Evolutionary conservation across 345 rosid genomes (phyloP).

Genomic region (Zanthoxylum bungeanum): DNA sequence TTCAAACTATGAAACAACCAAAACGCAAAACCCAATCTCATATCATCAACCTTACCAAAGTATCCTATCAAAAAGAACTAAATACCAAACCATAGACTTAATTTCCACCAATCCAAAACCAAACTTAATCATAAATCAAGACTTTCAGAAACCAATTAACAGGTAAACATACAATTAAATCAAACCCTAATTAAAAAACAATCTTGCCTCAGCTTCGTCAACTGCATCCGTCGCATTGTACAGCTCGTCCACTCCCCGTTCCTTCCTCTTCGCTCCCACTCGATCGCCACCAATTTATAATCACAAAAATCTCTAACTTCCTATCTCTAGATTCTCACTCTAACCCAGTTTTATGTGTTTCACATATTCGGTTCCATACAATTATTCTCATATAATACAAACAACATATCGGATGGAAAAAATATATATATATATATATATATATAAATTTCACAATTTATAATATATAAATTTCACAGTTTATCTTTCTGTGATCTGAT

Average conservation of each 20-base stretch:
- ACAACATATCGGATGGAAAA: conserved; percentile 28
- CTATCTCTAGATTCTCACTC: conserved; percentile 11
- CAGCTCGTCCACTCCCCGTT: conserved; percentile 30
- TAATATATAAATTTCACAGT: too few species aligned
- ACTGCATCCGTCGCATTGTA: conserved; percentile 37
- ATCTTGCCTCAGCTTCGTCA: conserved; percentile 45
- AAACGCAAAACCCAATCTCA: not conserved
- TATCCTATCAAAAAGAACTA: not conserved
- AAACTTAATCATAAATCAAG: not conserved
- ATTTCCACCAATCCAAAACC: not conserved
- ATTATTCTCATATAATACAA: conserved; percentile 3
- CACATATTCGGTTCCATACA: conserved; percentile 16
- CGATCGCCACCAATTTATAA: conserved; percentile 19
- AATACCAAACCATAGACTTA: not conserved
- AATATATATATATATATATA: conserved; percentile 4
- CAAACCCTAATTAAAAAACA: conserved; percentile 28
- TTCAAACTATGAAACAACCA: too few species aligned
- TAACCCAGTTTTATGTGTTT: not conserved
- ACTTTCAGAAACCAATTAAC: not conserved
- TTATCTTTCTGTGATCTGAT: conserved; percentile 25
- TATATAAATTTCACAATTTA: too few species aligned
- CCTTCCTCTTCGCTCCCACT: conserved; percentile 33
- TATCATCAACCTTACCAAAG: not conserved
- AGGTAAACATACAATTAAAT: not conserved
- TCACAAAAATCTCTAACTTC: not conserved